A percentile compares a stretch with the other conserved stretches of the same genome.
These are phyloP conservation scores for Plasmodium gaboni DNA, from an alignment of 169 alveolate genomes.

Conservation along the genomic window DNA sequence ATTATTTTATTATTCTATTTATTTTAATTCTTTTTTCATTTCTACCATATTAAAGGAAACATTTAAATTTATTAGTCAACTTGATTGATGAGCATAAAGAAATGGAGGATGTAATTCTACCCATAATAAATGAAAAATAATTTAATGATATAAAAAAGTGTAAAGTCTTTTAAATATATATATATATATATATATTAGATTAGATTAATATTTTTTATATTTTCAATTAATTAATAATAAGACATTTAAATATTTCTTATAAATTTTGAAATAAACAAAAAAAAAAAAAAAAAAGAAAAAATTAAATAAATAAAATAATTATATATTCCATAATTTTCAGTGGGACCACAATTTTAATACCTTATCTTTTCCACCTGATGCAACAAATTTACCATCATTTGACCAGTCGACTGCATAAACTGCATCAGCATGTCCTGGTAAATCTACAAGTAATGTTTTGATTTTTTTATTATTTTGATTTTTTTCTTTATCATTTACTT, in stretches of 20 bases:
- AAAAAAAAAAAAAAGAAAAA: too few relatives aligned
- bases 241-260: too few relatives aligned
- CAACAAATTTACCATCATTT: constrained; percentile 96
- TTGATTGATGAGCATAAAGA: constrained; percentile 55
- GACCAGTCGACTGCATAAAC: constrained; percentile 98
- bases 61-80: constrained; percentile 25
- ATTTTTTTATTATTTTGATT: constrained; percentile 18
- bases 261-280: too few relatives aligned
- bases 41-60: constrained; percentile 18
- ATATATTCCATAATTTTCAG: constrained; percentile 62
- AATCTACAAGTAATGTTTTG: constrained; percentile 94
- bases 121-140: too few relatives aligned
- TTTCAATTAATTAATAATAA: too few relatives aligned
- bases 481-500: neutral
- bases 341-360: constrained; percentile 94
- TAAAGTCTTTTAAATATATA: neutral
- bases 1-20: neutral
- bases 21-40: neutral
- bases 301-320: too few relatives aligned
- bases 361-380: constrained; percentile 95
- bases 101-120: constrained; percentile 37
- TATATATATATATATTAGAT: neutral
- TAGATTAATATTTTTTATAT: neutral
- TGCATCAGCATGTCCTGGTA: constrained; percentile 99
- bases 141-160: too few relatives aligned